phyloP scores from a whole-genome alignment of 108 stramenopile genomes.

The Nitzschia palea region DNA sequence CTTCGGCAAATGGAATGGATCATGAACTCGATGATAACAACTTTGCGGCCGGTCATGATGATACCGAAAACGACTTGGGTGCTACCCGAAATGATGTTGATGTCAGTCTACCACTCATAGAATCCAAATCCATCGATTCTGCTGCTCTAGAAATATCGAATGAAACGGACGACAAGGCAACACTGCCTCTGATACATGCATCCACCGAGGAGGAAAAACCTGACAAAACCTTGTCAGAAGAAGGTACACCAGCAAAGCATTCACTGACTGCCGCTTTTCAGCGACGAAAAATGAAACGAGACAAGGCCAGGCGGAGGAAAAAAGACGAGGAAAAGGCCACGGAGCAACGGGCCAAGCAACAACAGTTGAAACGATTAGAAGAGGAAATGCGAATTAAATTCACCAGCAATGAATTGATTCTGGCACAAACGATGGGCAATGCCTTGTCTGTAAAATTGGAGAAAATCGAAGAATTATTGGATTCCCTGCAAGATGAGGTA shows the following conservation, averaged over 20 bases:
- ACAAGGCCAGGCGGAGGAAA: conserved; percentile 16
- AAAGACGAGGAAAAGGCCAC: background rate
- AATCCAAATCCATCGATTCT: background rate
- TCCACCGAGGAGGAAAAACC: background rate
- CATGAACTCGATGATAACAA: background rate
- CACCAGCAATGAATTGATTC: conserved; percentile 30
- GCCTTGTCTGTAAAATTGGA: conserved; percentile 25
- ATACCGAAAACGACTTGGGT: background rate
- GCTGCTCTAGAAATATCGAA: too few species aligned
- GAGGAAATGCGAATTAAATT: background rate
- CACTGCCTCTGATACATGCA: background rate
- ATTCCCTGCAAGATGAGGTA: conserved; percentile 45
- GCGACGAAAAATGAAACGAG: conserved; percentile 9
- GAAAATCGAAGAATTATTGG: conserved; percentile 40
- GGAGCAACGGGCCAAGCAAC: conserved; percentile 1
- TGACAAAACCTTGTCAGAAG: too few species aligned
- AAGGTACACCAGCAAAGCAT: background rate
- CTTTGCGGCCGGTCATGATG: background rate
- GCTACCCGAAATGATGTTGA: background rate
- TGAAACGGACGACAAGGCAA: background rate
- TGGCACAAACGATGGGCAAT: conserved; percentile 24
- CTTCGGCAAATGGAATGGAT: background rate
- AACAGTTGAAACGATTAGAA: conserved; percentile 1
- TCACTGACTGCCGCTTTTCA: conserved; percentile 18
- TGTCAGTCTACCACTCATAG: background rate